Evolutionary conservation across 2,329 filamentous ascomycete species (phyloP).

Genomic region (Xylariaceae sp.): DNA sequence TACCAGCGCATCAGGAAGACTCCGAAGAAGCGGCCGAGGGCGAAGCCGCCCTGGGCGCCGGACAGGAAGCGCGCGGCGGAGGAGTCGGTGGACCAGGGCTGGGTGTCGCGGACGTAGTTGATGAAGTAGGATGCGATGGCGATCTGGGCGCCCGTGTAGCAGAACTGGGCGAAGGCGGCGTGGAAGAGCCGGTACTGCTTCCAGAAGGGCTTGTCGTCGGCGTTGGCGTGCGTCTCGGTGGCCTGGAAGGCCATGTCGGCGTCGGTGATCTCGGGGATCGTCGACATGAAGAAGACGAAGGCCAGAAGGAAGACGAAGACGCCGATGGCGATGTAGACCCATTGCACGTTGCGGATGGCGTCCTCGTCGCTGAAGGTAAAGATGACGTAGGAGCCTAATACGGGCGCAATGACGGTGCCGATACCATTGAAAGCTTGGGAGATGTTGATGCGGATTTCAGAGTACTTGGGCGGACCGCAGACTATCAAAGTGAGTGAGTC

Average conservation of each 20-base stretch:
- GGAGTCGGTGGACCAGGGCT: slow-evolving; percentile 44
- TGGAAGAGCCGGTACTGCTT: slow-evolving; percentile 76
- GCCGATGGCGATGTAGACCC: slow-evolving; percentile 71
- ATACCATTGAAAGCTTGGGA: slow-evolving; percentile 75
- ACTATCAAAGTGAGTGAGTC: slow-evolving; percentile 26
- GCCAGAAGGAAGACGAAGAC: slow-evolving; percentile 66
- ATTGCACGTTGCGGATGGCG: slow-evolving; percentile 66
- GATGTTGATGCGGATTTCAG: slow-evolving; percentile 68
- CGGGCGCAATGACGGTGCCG: slow-evolving; percentile 67
- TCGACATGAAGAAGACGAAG: slow-evolving; percentile 60
- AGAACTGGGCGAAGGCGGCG: slow-evolving; percentile 72
- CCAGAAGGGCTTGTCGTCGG: slow-evolving; percentile 56
- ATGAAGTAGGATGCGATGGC: slow-evolving; percentile 66
- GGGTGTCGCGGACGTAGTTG: slow-evolving; percentile 64
- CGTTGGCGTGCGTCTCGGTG: slow-evolving; percentile 45
- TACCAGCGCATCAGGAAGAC: slow-evolving; percentile 62
- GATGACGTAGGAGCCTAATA: slow-evolving; percentile 69
- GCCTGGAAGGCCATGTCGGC: slow-evolving; percentile 61
- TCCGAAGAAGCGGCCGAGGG: slow-evolving; percentile 67
- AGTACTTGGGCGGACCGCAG: slow-evolving; percentile 65
- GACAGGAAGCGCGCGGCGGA: slow-evolving; percentile 65
- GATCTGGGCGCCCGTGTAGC: slow-evolving; percentile 70
- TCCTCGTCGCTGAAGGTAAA: slow-evolving; percentile 57
- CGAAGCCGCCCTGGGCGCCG: slow-evolving; percentile 69
- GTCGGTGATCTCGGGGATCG: slow-evolving; percentile 69